Conservation (phyloP, 495 filamentous ascomycete genomes). For the Xylaria scruposa region DNA sequence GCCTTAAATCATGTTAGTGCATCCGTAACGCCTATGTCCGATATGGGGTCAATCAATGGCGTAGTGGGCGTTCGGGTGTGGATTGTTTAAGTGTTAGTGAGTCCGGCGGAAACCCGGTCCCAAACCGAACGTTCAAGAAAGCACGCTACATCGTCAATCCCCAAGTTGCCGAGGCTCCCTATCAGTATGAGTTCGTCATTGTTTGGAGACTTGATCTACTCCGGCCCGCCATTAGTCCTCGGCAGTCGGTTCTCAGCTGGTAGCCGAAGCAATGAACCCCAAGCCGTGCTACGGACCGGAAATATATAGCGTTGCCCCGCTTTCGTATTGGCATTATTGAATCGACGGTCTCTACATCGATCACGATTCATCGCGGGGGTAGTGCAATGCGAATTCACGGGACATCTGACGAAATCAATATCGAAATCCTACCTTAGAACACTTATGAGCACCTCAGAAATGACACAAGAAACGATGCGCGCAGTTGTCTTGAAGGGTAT, state of each 20-base stretch:
- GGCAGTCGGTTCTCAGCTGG: constrained; percentile 8
- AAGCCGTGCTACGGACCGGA: background rate
- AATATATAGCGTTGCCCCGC: background rate
- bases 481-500: constrained; percentile 70
- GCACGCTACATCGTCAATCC: background rate
- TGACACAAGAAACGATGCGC: constrained; percentile 57
- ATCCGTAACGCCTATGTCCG: background rate
- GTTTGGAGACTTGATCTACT: background rate
- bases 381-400: background rate
- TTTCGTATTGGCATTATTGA: background rate
- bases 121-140: background rate
- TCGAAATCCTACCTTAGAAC: background rate
- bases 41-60: background rate
- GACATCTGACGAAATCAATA: background rate
- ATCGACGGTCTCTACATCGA: background rate
- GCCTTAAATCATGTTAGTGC: background rate
- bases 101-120: background rate
- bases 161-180: background rate
- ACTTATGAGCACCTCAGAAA: background rate
- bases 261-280: background rate
- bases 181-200: background rate
- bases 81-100: background rate
- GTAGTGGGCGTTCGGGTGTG: too few species aligned
- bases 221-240: background rate
- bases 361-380: background rate